These are phyloP conservation scores for Trichoderma oligosporum DNA, from an alignment of 2,329 filamentous ascomycete species.

Conservation along the genomic window DNA sequence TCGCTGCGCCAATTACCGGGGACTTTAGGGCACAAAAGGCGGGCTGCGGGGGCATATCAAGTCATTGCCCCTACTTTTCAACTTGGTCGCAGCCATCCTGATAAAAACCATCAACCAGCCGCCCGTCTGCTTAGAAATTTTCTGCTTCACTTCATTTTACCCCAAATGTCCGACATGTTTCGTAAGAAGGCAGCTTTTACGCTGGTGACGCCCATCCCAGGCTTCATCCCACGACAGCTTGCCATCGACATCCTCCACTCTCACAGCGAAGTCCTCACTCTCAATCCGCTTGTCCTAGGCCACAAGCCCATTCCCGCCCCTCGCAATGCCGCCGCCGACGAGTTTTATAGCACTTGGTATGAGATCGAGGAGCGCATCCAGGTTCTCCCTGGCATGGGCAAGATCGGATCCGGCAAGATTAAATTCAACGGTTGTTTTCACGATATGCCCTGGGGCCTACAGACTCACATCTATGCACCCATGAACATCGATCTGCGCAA, in stretches of 20 bases:
- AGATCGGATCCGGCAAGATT: constrained; percentile 61
- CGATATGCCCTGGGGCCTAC: constrained; percentile 67
- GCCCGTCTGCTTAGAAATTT: no score
- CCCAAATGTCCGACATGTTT: constrained; percentile 41
- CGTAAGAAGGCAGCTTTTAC: constrained; percentile 64
- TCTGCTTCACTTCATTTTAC: neutral
- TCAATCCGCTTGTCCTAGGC: constrained; percentile 64
- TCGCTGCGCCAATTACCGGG: constrained; percentile 11
- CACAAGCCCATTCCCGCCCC: constrained; percentile 63
- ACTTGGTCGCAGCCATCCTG: no score
- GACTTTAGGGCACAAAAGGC: constrained; percentile 3
- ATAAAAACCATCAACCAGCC: no score
- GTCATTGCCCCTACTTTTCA: constrained; percentile 4
- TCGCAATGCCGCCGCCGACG: constrained; percentile 63
- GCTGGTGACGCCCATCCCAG: constrained; percentile 65
- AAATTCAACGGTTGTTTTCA: constrained; percentile 69
- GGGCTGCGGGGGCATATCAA: constrained; percentile 5
- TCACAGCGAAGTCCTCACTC: constrained; percentile 65
- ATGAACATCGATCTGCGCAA: constrained; percentile 64
- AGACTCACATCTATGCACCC: constrained; percentile 68
- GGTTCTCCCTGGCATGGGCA: constrained; percentile 62
- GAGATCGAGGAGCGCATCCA: constrained; percentile 68
- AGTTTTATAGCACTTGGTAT: constrained; percentile 72
- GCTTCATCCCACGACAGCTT: constrained; percentile 66
- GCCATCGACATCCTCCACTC: constrained; percentile 69